Evolutionary conservation across 345 rosid species (phyloP).

Genomic region (Populus davidiana): DNA sequence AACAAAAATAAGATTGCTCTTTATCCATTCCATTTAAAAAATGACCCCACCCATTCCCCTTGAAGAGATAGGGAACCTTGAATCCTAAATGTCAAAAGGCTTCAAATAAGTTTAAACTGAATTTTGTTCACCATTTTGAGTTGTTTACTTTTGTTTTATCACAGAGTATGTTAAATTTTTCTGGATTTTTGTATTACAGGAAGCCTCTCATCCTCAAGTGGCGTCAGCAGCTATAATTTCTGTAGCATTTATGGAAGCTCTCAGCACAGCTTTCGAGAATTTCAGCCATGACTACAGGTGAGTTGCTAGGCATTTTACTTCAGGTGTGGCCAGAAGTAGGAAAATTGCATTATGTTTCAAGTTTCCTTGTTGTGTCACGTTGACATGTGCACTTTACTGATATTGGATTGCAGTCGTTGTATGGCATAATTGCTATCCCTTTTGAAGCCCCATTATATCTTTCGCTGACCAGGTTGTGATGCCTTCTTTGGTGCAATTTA

Average conservation of each 20-base stretch:
- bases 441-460: neutral
- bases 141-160: neutral
- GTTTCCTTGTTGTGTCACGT: neutral
- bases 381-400: neutral
- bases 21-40: neutral
- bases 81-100: neutral
- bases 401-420: neutral
- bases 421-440: neutral
- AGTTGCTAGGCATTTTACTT: constrained; percentile 20
- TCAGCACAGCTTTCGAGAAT: constrained; percentile 72
- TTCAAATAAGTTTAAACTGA: neutral
- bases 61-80: neutral
- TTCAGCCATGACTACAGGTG: constrained; percentile 88
- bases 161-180: neutral
- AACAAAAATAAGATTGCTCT: neutral
- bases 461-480: neutral
- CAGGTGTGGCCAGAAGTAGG: constrained; percentile 9
- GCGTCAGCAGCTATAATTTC: constrained; percentile 95
- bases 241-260: constrained; percentile 96
- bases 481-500: neutral
- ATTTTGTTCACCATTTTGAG: neutral
- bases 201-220: constrained; percentile 89
- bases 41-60: no score
- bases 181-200: constrained; percentile 41
- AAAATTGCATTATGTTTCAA: neutral